A percentile compares a stretch with the other conserved stretches of the same genome.
phyloP scores from a whole-genome alignment of 2,329 filamentous ascomycete species.

The Pseudogymnoascus sp. region DNA sequence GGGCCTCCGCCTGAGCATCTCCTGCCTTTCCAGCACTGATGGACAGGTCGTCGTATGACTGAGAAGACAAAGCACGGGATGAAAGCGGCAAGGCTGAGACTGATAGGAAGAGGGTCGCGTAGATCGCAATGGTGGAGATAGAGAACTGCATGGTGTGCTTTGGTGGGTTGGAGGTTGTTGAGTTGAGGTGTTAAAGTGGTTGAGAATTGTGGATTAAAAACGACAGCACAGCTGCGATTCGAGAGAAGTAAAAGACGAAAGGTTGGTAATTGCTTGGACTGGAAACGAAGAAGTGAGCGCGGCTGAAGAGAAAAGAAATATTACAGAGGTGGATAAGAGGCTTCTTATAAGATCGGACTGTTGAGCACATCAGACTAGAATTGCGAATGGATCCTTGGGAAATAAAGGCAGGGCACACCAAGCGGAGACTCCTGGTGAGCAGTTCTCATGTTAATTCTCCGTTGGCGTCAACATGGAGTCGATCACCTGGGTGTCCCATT shows the following conservation, averaged over 20 bases:
- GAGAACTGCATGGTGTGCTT: conserved; percentile 1
- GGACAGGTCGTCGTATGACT: conserved; percentile 38
- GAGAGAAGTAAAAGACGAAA: not conserved
- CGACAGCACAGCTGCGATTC: not conserved
- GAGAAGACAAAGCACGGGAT: conserved; percentile 23
- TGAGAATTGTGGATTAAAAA: not conserved
- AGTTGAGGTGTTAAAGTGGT: not conserved
- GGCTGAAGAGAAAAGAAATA: conserved; percentile 15
- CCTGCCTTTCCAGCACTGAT: conserved; percentile 41
- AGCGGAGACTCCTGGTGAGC: not conserved
- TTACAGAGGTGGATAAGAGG: not conserved
- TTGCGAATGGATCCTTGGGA: not conserved
- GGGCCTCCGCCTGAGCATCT: conserved; percentile 36
- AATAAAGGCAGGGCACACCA: not conserved
- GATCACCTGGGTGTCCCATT: not conserved
- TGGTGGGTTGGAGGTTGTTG: not conserved
- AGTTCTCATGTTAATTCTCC: not conserved
- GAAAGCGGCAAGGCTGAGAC: conserved; percentile 6
- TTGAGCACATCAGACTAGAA: not conserved
- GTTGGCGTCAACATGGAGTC: not conserved
- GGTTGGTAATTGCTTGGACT: not conserved
- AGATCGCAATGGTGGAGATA: conserved; percentile 2
- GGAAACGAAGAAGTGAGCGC: conserved; percentile 19
- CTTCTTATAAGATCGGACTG: conserved; percentile 14
- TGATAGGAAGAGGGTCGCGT: not conserved